Percentiles rank a stretch among this genome's conserved stretches.
Evolutionary conservation across 805 yeast species (phyloP).

Genomic region (Metschnikowia vanudenii): DNA sequence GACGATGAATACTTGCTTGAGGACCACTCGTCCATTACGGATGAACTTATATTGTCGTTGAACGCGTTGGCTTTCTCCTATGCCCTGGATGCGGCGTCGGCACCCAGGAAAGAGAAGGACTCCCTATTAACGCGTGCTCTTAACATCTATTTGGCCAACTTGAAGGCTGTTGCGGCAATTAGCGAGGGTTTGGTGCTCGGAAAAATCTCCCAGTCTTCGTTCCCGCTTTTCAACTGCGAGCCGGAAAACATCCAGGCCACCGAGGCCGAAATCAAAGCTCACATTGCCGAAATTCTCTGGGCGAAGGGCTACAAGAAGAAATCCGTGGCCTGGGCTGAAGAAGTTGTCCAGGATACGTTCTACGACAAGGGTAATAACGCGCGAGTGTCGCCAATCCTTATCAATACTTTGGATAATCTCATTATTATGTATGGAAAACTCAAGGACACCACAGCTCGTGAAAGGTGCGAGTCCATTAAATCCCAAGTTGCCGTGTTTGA

Average conservation of each 20-base stretch:
- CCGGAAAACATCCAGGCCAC: constrained; percentile 27
- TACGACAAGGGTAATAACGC: constrained; percentile 28
- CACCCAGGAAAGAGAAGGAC: constrained; percentile 12
- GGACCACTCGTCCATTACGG: constrained; percentile 31
- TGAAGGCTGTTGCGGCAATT: constrained; percentile 26
- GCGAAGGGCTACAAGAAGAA: constrained; percentile 36
- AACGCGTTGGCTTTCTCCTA: constrained; percentile 34
- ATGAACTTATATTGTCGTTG: constrained; percentile 35
- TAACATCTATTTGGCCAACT: constrained; percentile 37
- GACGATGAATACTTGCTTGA: constrained; percentile 28
- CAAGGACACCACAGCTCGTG: constrained; percentile 24
- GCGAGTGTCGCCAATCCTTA: constrained; percentile 29
- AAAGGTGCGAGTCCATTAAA: constrained; percentile 29
- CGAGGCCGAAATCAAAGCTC: constrained; percentile 36
- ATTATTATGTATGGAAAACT: constrained; percentile 30
- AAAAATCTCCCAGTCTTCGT: constrained; percentile 25
- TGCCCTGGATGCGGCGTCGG: constrained; percentile 18
- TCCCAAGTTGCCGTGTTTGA: constrained; percentile 28
- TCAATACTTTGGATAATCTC: constrained; percentile 32
- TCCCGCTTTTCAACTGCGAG: constrained; percentile 39
- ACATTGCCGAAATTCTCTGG: constrained; percentile 43
- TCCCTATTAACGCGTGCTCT: constrained; percentile 26
- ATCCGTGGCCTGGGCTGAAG: constrained; percentile 44
- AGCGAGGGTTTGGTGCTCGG: constrained; percentile 19
- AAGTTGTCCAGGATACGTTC: constrained; percentile 37